Percentiles rank a stretch among this genome's conserved stretches.
Conservation (phyloP, 331 rosid species). For the Saraca asoca region DNA sequence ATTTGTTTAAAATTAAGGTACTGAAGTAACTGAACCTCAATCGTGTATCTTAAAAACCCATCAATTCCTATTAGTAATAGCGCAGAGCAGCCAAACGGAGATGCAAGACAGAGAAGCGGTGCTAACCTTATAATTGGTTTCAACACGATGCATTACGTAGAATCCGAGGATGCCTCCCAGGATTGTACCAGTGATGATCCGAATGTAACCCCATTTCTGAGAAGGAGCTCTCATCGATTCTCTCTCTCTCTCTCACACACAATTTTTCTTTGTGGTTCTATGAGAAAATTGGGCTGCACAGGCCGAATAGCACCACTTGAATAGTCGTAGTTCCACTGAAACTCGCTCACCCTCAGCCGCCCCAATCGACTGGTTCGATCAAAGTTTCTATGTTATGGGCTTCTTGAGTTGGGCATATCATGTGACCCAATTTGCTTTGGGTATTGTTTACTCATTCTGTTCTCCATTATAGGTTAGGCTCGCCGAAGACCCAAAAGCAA, state of each 20-base stretch:
- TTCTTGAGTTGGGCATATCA: neutral
- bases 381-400: neutral
- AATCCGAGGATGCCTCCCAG: conserved; percentile 80
- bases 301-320: neutral
- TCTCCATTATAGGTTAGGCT: no score
- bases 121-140: conserved; percentile 64
- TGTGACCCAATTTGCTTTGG: no score
- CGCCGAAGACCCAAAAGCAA: no score
- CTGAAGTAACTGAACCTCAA: neutral
- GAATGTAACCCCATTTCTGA: conserved; percentile 65
- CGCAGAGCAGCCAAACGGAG: neutral
- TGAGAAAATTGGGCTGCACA: neutral
- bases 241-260: neutral
- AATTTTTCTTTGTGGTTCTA: neutral
- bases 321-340: neutral
- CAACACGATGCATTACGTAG: conserved; percentile 80
- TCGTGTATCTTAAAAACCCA: neutral
- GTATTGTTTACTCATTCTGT: no score
- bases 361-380: no score
- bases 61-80: neutral
- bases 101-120: conserved; percentile 2
- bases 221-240: conserved; percentile 37
- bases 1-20: conserved; percentile 19
- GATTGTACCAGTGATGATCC: conserved; percentile 77
- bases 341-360: no score